A percentile compares a stretch with the other conserved stretches of the same genome.
Conservation (phyloP, 164 flowering plant genomes). For the Hamamelis virginiana region DNA sequence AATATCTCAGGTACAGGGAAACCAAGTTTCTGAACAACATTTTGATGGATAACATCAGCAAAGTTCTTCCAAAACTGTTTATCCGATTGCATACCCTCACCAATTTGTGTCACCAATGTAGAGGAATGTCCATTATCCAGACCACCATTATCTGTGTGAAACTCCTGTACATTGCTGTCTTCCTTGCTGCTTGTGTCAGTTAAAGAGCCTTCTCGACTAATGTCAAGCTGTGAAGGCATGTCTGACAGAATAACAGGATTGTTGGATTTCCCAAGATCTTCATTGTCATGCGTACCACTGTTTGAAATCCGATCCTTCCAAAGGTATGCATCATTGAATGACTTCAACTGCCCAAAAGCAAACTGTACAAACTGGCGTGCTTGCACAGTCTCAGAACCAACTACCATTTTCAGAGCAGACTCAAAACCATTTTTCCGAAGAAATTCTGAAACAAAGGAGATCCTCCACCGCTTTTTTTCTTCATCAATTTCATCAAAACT, state of each 20-base stretch:
- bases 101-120: slow-evolving; percentile 20
- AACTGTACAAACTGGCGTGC: slow-evolving; percentile 83
- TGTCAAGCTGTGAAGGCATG: slow-evolving; percentile 15
- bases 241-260: slow-evolving; percentile 16
- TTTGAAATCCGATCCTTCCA: slow-evolving; percentile 26
- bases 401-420: slow-evolving; percentile 54
- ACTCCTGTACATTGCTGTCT: slow-evolving; percentile 14
- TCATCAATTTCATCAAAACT: slow-evolving; percentile 71
- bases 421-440: slow-evolving; percentile 52
- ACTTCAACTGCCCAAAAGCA: slow-evolving; percentile 79
- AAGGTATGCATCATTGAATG: slow-evolving; percentile 47
- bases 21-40: slow-evolving; percentile 70
- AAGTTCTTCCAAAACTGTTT: slow-evolving; percentile 69
- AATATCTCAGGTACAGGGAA: slow-evolving; percentile 61
- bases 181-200: slow-evolving; percentile 17
- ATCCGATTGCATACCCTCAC: slow-evolving; percentile 38
- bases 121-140: slow-evolving; percentile 14
- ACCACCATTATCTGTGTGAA: slow-evolving; percentile 8
- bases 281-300: slow-evolving; percentile 7
- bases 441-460: slow-evolving; percentile 76
- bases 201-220: slow-evolving; percentile 18
- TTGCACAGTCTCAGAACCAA: slow-evolving; percentile 77
- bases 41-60: slow-evolving; percentile 51
- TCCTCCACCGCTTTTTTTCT: slow-evolving; percentile 64
- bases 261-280: slow-evolving; percentile 15